These are phyloP conservation scores for Ogataea angusta DNA, from an alignment of 805 yeast species.

Conservation along the genomic window DNA sequence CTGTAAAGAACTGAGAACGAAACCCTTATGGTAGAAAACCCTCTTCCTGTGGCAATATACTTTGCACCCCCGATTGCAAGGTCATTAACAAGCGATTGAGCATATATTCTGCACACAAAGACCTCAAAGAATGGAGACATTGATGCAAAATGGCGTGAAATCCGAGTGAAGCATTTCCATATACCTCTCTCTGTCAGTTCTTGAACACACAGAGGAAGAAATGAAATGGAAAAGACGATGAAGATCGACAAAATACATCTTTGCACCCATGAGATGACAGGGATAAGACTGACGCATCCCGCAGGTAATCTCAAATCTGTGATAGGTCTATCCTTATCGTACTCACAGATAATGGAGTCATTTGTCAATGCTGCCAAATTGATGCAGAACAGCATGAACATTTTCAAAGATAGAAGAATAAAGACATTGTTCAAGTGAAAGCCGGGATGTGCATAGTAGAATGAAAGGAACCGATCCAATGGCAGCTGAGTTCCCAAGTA, in stretches of 20 bases:
- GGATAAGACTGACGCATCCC: slow-evolving; percentile 70
- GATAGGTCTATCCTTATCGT: slow-evolving; percentile 53
- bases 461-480: slow-evolving; percentile 71
- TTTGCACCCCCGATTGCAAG: slow-evolving; percentile 76
- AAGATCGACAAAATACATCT: slow-evolving; percentile 72
- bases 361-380: slow-evolving; percentile 64
- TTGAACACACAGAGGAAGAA: slow-evolving; percentile 72
- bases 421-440: slow-evolving; percentile 78
- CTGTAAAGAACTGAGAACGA: slow-evolving; percentile 65
- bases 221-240: slow-evolving; percentile 69
- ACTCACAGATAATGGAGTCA: slow-evolving; percentile 59
- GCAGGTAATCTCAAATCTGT: slow-evolving; percentile 60
- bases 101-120: slow-evolving; percentile 73
- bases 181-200: slow-evolving; percentile 74
- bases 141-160: slow-evolving; percentile 64
- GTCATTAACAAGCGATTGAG: slow-evolving; percentile 66
- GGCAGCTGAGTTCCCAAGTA: slow-evolving; percentile 76
- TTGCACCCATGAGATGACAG: slow-evolving; percentile 72
- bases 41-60: slow-evolving; percentile 81
- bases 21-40: slow-evolving; percentile 71
- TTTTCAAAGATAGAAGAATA: slow-evolving; percentile 63
- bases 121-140: slow-evolving; percentile 77
- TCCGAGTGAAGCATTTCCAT: slow-evolving; percentile 62
- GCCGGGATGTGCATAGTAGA: slow-evolving; percentile 84
- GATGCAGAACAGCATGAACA: slow-evolving; percentile 54